Conservation (phyloP, 164 flowering plant species). For the Brasenia schreberi region DNA sequence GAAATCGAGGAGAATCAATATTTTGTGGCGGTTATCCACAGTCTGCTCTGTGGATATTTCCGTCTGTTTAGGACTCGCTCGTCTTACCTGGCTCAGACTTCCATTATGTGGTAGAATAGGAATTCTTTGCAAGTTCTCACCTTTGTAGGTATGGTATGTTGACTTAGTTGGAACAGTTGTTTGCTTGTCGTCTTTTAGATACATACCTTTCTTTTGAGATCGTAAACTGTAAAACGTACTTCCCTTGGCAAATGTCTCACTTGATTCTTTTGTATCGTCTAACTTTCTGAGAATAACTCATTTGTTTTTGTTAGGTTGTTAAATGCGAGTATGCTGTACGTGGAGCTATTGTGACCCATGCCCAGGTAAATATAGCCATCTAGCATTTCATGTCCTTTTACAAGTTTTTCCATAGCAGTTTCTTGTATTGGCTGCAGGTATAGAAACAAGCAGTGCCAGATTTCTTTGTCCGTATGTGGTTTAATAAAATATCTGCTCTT, state of each 20-base stretch:
- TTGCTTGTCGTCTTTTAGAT: neutral
- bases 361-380: constrained; percentile 41
- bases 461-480: too few relatives aligned
- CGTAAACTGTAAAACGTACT: neutral
- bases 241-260: too few relatives aligned
- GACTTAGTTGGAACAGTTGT: neutral
- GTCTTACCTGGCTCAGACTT: too few relatives aligned
- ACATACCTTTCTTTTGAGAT: neutral
- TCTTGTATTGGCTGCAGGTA: neutral
- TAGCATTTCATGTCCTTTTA: neutral
- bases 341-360: constrained; percentile 79
- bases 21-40: too few relatives aligned
- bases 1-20: too few relatives aligned
- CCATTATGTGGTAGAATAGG: too few relatives aligned
- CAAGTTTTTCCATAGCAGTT: too few relatives aligned
- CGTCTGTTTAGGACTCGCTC: too few relatives aligned
- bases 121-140: too few relatives aligned
- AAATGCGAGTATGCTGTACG: constrained; percentile 98
- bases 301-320: constrained; percentile 41
- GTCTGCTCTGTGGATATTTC: too few relatives aligned
- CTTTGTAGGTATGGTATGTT: neutral
- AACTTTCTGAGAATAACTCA: neutral
- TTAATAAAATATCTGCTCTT: neutral
- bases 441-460: neutral
- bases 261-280: too few relatives aligned